These are phyloP conservation scores for Viridothelium virens DNA, from an alignment of 495 filamentous ascomycete species.

Conservation along the genomic window DNA sequence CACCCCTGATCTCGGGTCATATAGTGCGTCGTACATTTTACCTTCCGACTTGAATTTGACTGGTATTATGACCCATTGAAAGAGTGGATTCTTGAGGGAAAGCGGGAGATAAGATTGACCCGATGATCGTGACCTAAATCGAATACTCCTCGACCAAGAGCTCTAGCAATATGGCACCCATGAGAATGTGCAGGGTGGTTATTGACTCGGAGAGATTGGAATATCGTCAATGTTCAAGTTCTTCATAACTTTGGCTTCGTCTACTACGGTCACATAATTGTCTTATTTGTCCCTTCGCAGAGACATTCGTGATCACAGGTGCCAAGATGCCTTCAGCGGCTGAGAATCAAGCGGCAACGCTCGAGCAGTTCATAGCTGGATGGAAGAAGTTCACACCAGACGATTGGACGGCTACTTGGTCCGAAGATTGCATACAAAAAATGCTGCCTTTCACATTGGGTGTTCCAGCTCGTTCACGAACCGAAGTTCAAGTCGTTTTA, in stretches of 20 bases:
- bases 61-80: neutral
- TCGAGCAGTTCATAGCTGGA: slow-evolving; percentile 9
- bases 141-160: neutral
- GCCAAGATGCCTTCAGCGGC: neutral
- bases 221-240: neutral
- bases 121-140: neutral
- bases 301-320: neutral
- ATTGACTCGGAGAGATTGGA: neutral
- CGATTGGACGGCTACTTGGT: slow-evolving; percentile 5
- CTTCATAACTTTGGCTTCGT: neutral
- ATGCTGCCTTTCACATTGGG: slow-evolving; percentile 7
- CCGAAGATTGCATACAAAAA: neutral
- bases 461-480: neutral
- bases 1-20: neutral
- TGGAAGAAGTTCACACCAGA: slow-evolving; percentile 2
- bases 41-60: neutral
- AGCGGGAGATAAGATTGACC: neutral
- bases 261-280: neutral
- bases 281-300: neutral
- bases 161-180: neutral
- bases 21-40: neutral
- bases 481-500: neutral
- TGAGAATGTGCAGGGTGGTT: neutral
- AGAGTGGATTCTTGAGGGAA: neutral
- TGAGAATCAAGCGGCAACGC: slow-evolving; percentile 2